phyloP scores from a whole-genome alignment of 139 green algal genomes.

The Chlorella vulgaris region DNA sequence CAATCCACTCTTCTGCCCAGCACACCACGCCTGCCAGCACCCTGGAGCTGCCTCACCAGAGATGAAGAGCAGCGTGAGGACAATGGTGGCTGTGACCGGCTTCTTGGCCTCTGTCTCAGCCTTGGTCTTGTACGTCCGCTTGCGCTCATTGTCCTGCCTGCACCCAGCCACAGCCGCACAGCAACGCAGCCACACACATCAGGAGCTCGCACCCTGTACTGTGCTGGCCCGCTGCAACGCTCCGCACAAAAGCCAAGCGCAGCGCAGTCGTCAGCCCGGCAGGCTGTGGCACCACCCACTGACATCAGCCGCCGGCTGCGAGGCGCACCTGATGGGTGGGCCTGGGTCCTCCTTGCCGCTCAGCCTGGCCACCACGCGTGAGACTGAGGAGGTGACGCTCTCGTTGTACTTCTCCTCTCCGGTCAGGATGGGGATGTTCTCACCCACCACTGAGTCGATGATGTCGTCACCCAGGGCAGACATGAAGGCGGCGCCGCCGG shows the following conservation, averaged over 20 bases:
- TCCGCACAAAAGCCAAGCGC: too few species aligned
- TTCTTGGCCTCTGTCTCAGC: slow-evolving; percentile 83
- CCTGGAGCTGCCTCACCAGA: too few species aligned
- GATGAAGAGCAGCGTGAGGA: slow-evolving; percentile 92
- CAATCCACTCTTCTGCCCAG: too few species aligned
- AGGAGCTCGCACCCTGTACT: too few species aligned
- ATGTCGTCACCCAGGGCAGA: slow-evolving; percentile 89
- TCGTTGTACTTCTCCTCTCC: slow-evolving; percentile 72
- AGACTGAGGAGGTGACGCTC: slow-evolving; percentile 69
- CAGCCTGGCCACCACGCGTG: slow-evolving; percentile 86
- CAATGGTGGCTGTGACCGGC: slow-evolving; percentile 82
- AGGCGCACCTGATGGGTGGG: slow-evolving; percentile 35
- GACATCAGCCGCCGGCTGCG: too few species aligned
- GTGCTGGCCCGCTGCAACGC: too few species aligned
- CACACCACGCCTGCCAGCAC: too few species aligned
- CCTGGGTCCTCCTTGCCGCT: slow-evolving; percentile 68
- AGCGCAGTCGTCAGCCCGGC: too few species aligned
- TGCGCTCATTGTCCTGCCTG: slow-evolving; percentile 57
- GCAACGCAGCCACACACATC: too few species aligned
- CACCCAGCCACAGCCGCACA: not conserved
- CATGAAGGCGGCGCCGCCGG: slow-evolving; percentile 86
- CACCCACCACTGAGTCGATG: slow-evolving; percentile 77
- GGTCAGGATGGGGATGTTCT: slow-evolving; percentile 96
- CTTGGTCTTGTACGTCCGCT: slow-evolving; percentile 92
- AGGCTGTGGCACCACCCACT: too few species aligned